A percentile compares a stretch with the other conserved stretches of the same genome.
phyloP scores from a whole-genome alignment of 176 grass and related monocot species.

The Chrysopogon serrulatus region DNA sequence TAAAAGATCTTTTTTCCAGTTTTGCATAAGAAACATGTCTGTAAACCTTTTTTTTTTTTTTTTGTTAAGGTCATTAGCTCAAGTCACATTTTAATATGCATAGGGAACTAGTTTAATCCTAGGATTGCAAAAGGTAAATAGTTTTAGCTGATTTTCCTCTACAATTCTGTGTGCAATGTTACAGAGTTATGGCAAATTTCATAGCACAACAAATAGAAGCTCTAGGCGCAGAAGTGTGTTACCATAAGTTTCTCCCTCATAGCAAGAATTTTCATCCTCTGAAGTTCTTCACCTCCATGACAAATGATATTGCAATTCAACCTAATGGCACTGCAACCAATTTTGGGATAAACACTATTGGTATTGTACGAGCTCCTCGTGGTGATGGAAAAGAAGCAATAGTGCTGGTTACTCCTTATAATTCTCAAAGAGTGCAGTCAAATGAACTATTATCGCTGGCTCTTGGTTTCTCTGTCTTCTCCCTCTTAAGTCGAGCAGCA shows the following conservation, averaged over 20 bases:
- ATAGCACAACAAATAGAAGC: conserved; percentile 55
- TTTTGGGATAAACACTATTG: conserved; percentile 63
- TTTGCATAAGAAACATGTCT: not conserved
- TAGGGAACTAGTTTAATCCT: not conserved
- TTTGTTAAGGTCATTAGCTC: not conserved
- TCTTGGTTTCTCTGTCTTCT: conserved; percentile 90
- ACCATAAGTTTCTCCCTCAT: conserved; percentile 64
- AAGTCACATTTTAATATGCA: not conserved
- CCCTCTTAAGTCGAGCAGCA: conserved; percentile 62
- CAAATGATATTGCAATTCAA: conserved; percentile 27
- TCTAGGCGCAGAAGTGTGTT: conserved; percentile 77
- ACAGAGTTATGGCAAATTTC: conserved; percentile 62
- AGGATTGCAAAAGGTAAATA: not conserved
- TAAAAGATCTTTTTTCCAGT: not conserved
- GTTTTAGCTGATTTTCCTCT: conserved; percentile 4
- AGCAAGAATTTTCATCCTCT: conserved; percentile 58
- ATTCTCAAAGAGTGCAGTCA: conserved; percentile 47
- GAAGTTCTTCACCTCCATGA: conserved; percentile 72
- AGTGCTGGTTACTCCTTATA: conserved; percentile 88
- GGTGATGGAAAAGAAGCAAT: conserved; percentile 98
- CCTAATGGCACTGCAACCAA: conserved; percentile 35
- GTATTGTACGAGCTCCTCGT: conserved; percentile 81
- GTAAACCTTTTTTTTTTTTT: not conserved
- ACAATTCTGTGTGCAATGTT: conserved; percentile 18
- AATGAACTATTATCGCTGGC: conserved; percentile 75